Percentiles rank a stretch among this genome's conserved stretches.
Evolutionary conservation across 2,329 filamentous ascomycete genomes (phyloP).

Genomic region (Colletotrichum paranaense): DNA sequence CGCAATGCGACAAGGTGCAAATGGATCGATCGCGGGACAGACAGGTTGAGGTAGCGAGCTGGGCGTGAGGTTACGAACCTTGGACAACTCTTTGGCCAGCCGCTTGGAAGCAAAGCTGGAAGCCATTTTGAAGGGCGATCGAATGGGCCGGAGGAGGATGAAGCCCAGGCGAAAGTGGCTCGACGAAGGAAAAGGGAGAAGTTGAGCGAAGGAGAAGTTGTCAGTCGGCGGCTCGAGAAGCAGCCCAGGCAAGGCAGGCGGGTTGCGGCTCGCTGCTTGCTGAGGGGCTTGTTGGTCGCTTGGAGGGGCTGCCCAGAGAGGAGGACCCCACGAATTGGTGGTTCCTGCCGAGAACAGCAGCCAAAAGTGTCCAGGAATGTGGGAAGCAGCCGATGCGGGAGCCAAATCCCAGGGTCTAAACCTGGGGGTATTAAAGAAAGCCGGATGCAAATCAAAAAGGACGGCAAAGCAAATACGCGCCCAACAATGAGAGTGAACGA

Average conservation of each 20-base stretch:
- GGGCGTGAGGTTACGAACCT: conserved; percentile 52
- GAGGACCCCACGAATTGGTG: conserved; percentile 35
- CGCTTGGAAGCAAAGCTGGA: conserved; percentile 66
- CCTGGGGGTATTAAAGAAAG: not conserved
- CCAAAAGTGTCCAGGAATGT: not conserved
- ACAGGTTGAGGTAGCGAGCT: not conserved
- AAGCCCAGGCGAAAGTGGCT: not conserved
- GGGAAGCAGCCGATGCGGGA: not conserved
- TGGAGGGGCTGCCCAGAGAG: conserved; percentile 31
- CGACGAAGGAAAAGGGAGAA: not conserved
- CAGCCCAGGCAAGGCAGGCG: not conserved
- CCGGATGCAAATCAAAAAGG: not conserved
- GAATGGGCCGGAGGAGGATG: not conserved
- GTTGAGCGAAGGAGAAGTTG: not conserved
- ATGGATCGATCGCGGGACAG: not conserved
- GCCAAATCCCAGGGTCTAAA: not conserved
- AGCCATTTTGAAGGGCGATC: conserved; percentile 44
- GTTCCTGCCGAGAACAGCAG: conserved; percentile 29
- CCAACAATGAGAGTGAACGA: not conserved
- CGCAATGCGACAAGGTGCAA: conserved; percentile 1
- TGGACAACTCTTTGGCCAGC: conserved; percentile 68
- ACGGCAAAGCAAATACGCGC: not conserved
- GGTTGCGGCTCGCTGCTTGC: not conserved
- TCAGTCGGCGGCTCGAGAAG: conserved; percentile 11
- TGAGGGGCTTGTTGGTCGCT: conserved; percentile 23